These are phyloP conservation scores for Venturia carpophila DNA, from an alignment of 2,329 filamentous ascomycete genomes.

Conservation along the genomic window DNA sequence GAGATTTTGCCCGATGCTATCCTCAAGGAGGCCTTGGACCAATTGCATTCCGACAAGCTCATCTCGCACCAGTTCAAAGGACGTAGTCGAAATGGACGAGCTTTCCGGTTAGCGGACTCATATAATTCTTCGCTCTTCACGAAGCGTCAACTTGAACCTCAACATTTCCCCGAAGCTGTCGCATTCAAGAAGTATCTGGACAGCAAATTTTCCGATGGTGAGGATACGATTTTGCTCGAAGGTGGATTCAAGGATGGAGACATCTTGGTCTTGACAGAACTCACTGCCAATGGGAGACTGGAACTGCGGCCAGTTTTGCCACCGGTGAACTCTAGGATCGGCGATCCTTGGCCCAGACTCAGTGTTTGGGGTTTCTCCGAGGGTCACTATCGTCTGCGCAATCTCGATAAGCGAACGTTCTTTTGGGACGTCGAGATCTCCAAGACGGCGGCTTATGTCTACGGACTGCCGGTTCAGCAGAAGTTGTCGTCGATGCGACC, in stretches of 20 bases:
- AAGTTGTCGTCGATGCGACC: conserved; percentile 1
- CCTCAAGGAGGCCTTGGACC: not conserved
- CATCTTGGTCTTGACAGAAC: conserved; percentile 37
- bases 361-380: conserved; percentile 41
- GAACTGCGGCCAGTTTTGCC: conserved; percentile 16
- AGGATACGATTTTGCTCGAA: conserved; percentile 29
- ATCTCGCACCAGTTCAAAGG: conserved; percentile 35
- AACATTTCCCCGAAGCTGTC: conserved; percentile 31
- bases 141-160: conserved; percentile 9
- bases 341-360: conserved; percentile 34
- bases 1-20: not conserved
- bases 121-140: conserved; percentile 11
- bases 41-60: conserved; percentile 26
- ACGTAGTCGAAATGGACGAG: conserved; percentile 35
- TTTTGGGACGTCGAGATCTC: conserved; percentile 36
- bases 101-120: conserved; percentile 37
- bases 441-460: conserved; percentile 31
- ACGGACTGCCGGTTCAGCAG: conserved; percentile 31
- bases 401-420: conserved; percentile 38
- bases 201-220: conserved; percentile 28
- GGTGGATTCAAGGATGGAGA: conserved; percentile 34
- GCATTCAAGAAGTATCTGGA: conserved; percentile 40
- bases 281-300: conserved; percentile 32
- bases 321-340: conserved; percentile 22
- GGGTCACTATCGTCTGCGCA: conserved; percentile 39